Percentiles rank a stretch among this genome's conserved stretches.
These are phyloP conservation scores for Tylopilus plumbeoviolaceoides DNA, from an alignment of 768 basidiomycete genomes.

Conservation along the genomic window DNA sequence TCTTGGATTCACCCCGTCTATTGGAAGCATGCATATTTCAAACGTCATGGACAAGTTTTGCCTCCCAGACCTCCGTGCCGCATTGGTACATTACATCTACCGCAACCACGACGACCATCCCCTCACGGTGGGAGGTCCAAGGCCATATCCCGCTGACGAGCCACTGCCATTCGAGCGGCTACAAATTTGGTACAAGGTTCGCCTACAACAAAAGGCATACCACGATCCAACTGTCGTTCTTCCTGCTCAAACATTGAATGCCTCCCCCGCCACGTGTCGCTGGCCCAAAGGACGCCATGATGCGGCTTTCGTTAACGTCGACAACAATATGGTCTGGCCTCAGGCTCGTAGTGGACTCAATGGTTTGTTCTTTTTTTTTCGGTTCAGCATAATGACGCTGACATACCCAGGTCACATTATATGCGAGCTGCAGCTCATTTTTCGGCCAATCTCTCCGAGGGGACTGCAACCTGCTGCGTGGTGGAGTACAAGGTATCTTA, in stretches of 20 bases:
- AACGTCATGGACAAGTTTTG: neutral
- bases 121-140: neutral
- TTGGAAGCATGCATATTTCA: neutral
- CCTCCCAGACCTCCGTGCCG: neutral
- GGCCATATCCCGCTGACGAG: neutral
- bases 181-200: neutral
- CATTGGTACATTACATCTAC: neutral
- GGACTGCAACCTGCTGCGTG: neutral
- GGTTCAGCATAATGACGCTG: neutral
- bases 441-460: neutral
- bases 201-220: neutral
- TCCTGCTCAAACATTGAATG: neutral
- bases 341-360: neutral
- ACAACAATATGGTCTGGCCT: neutral
- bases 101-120: neutral
- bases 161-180: neutral
- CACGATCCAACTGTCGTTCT: neutral
- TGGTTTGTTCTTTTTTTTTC: neutral
- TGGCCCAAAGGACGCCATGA: neutral
- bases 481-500: neutral
- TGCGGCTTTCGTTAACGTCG: neutral
- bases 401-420: neutral
- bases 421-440: neutral
- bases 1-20: neutral
- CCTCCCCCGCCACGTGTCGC: neutral